phyloP scores from a whole-genome alignment of 495 filamentous ascomycete genomes.

The Hypoxylon fuscum region DNA sequence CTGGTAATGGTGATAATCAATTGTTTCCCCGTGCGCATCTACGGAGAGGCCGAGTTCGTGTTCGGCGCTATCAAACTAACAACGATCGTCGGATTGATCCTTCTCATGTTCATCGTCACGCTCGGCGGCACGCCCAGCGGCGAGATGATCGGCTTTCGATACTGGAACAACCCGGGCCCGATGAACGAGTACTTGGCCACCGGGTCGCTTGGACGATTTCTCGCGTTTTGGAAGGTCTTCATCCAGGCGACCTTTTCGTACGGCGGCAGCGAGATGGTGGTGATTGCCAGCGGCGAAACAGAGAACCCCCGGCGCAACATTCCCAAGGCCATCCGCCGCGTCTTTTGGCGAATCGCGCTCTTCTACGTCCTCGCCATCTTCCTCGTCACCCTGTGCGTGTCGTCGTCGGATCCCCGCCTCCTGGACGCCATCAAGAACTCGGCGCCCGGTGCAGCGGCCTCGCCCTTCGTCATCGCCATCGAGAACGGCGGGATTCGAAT shows the following conservation, averaged over 20 bases:
- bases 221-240: conserved; percentile 70
- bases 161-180: conserved; percentile 75
- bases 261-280: conserved; percentile 64
- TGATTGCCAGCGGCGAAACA: conserved; percentile 78
- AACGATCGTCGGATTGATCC: conserved; percentile 70
- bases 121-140: conserved; percentile 67
- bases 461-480: conserved; percentile 68
- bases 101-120: conserved; percentile 73
- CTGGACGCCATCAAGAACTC: conserved; percentile 57
- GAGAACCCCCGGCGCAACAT: conserved; percentile 75
- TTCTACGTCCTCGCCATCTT: conserved; percentile 77
- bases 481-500: conserved; percentile 68
- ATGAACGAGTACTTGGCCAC: conserved; percentile 67
- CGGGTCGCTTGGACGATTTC: conserved; percentile 62
- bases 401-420: conserved; percentile 59
- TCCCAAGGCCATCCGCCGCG: conserved; percentile 73
- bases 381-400: conserved; percentile 70
- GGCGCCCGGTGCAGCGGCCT: conserved; percentile 62
- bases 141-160: conserved; percentile 68
- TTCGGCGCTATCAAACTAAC: conserved; percentile 70
- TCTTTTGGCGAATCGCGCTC: conserved; percentile 74
- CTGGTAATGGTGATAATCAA: conserved; percentile 50
- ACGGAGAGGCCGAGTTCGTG: conserved; percentile 69
- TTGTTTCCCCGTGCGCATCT: conserved; percentile 52
- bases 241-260: conserved; percentile 68